These are phyloP conservation scores for Boletus subluridellus DNA, from an alignment of 1,284 basidiomycete species.

Conservation along the genomic window DNA sequence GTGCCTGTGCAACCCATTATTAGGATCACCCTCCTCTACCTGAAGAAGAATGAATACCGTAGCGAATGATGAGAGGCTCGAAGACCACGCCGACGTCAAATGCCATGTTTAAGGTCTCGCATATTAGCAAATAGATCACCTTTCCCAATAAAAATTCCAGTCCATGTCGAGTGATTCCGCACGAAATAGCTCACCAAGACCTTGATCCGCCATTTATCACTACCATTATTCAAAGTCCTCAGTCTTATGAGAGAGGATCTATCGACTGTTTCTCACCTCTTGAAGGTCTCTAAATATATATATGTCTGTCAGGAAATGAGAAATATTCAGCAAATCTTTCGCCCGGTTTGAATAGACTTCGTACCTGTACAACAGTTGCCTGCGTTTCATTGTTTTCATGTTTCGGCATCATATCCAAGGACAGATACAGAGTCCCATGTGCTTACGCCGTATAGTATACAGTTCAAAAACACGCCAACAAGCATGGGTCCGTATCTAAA, in stretches of 20 bases:
- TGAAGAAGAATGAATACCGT: not conserved
- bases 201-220: no score
- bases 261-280: constrained; percentile 4
- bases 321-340: constrained; percentile 3
- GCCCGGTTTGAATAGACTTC: not conserved
- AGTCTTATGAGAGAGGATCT: not conserved
- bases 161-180: no score
- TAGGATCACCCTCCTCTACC: not conserved
- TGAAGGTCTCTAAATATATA: constrained; percentile 14
- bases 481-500: constrained; percentile 46
- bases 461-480: constrained; percentile 35
- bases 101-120: no score
- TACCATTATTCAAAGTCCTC: no score
- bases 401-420: not conserved
- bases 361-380: constrained; percentile 12
- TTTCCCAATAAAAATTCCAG: no score
- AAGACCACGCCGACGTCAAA: no score
- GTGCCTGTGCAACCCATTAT: constrained; percentile 2
- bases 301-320: constrained; percentile 31
- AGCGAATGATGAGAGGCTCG: no score
- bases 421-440: not conserved
- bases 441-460: no score
- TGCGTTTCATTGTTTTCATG: constrained; percentile 1
- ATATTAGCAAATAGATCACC: no score
- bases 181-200: no score